Evolutionary conservation across 176 grass and related monocot genomes (phyloP).

Genomic region (Cocos nucifera): DNA sequence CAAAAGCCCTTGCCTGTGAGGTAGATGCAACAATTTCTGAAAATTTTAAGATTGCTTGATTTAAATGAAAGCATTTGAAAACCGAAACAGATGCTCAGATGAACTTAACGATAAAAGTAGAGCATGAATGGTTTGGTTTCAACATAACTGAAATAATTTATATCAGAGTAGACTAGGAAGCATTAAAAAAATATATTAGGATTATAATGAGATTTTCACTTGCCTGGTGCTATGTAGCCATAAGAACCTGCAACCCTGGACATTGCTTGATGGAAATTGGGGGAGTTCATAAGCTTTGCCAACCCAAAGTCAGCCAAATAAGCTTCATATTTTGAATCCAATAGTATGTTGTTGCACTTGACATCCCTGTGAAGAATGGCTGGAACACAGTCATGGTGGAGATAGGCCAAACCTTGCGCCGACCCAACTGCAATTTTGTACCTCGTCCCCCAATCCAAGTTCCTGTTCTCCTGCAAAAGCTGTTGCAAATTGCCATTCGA

Average conservation of each 20-base stretch:
- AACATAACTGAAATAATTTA: too few relatives aligned
- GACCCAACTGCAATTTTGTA: slow-evolving; percentile 76
- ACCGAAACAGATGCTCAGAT: not conserved
- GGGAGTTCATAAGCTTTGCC: slow-evolving; percentile 93
- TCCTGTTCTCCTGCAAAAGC: slow-evolving; percentile 67
- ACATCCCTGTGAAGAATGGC: slow-evolving; percentile 87
- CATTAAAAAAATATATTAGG: too few relatives aligned
- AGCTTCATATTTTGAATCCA: slow-evolving; percentile 74
- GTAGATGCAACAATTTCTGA: too few relatives aligned
- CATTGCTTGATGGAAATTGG: slow-evolving; percentile 87
- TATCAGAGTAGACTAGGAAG: too few relatives aligned
- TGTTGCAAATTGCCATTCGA: slow-evolving; percentile 83
- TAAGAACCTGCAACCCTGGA: slow-evolving; percentile 80
- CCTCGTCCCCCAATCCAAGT: slow-evolving; percentile 77
- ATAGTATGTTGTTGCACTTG: slow-evolving; percentile 93
- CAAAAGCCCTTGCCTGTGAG: too few relatives aligned
- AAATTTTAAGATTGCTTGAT: too few relatives aligned
- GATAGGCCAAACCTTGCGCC: slow-evolving; percentile 79
- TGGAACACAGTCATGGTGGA: slow-evolving; percentile 84
- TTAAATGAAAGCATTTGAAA: not conserved
- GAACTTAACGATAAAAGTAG: too few relatives aligned
- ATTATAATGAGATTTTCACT: slow-evolving; percentile 16
- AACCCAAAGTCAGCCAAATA: slow-evolving; percentile 94
- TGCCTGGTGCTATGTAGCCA: slow-evolving; percentile 96
- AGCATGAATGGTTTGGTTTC: too few relatives aligned